These are phyloP conservation scores for Geotrichum restrictum DNA, from an alignment of 1,139 yeast genomes.

Conservation along the genomic window DNA sequence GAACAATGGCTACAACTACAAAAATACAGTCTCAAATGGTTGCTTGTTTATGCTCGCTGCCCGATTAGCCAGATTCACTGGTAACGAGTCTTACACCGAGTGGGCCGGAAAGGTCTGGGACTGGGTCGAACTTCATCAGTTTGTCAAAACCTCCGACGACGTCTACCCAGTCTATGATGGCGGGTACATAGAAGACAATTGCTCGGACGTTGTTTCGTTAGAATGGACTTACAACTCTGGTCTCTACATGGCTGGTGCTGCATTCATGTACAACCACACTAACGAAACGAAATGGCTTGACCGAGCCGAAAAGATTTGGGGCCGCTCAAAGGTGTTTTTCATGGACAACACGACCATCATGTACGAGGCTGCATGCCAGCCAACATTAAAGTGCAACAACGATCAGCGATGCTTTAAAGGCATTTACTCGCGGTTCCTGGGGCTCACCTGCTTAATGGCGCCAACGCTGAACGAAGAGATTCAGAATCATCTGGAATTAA, in stretches of 20 bases:
- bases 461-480: conserved; percentile 35
- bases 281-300: conserved; percentile 62
- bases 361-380: conserved; percentile 82
- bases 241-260: conserved; percentile 71
- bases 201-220: conserved; percentile 53
- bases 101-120: conserved; percentile 79
- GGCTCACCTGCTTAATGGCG: conserved; percentile 41
- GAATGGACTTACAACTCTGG: conserved; percentile 93
- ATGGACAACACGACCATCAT: conserved; percentile 52
- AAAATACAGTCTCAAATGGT: conserved; percentile 86
- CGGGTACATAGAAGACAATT: conserved; percentile 59
- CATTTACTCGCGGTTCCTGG: conserved; percentile 69
- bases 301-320: conserved; percentile 42
- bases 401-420: conserved; percentile 92
- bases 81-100: conserved; percentile 64
- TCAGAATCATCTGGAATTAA: conserved; percentile 49
- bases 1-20: conserved; percentile 91
- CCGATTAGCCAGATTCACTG: conserved; percentile 78
- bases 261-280: conserved; percentile 74
- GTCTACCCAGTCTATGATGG: conserved; percentile 66
- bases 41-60: conserved; percentile 86
- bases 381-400: conserved; percentile 57
- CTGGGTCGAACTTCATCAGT: conserved; percentile 67
- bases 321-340: conserved; percentile 53
- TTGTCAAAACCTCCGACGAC: conserved; percentile 46